Conservation (phyloP, 495 filamentous ascomycete genomes). For the Parathielavia hyrcaniae region DNA sequence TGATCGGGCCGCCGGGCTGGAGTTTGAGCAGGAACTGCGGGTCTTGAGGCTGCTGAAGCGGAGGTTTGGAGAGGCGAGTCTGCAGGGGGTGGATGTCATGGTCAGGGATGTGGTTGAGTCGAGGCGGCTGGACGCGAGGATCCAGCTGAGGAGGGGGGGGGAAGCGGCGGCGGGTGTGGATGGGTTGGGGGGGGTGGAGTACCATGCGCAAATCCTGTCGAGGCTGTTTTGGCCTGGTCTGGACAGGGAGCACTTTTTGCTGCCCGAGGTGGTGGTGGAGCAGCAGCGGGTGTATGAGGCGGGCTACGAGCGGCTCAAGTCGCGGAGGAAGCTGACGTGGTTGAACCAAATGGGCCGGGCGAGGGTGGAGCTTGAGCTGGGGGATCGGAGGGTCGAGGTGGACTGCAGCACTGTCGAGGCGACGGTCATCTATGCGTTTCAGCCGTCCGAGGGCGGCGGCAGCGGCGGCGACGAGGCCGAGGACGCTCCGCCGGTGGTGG, state of each 20-base stretch:
- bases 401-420: constrained; percentile 85
- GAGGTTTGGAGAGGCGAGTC: constrained; percentile 74
- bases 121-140: constrained; percentile 57
- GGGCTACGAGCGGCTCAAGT: constrained; percentile 74
- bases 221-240: constrained; percentile 91
- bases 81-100: constrained; percentile 96
- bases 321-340: constrained; percentile 81
- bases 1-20: constrained; percentile 42
- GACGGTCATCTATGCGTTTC: constrained; percentile 82
- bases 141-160: constrained; percentile 39
- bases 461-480: constrained; percentile 3
- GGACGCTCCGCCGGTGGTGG: constrained; percentile 27
- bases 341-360: constrained; percentile 74
- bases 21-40: constrained; percentile 63
- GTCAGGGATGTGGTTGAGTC: constrained; percentile 85
- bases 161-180: constrained; percentile 13
- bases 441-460: constrained; percentile 39
- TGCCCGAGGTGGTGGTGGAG: constrained; percentile 57
- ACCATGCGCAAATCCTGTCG: constrained; percentile 80
- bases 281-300: constrained; percentile 64
- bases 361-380: constrained; percentile 71
- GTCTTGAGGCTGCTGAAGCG: constrained; percentile 84
- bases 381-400: constrained; percentile 64
- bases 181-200: constrained; percentile 30
- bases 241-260: constrained; percentile 65